Conservation (phyloP, 176 grass and related monocot genomes). For the Metroxylon sagu region DNA sequence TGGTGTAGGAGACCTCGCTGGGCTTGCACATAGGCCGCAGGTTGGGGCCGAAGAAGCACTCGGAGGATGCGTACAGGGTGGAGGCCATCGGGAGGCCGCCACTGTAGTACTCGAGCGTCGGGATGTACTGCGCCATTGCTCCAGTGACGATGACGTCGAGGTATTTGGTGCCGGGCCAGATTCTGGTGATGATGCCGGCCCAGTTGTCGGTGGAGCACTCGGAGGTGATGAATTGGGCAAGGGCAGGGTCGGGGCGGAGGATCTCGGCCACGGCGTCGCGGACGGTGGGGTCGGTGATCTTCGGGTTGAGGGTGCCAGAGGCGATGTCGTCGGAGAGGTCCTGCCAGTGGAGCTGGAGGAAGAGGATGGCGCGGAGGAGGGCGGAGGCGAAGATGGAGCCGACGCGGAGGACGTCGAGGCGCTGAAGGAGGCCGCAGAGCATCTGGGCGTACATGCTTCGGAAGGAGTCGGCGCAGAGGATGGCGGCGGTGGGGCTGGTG, state of each 20-base stretch:
- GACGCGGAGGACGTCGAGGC: slow-evolving; percentile 4
- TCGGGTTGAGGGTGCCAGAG: background rate
- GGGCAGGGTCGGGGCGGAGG: background rate
- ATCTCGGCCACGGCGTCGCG: slow-evolving; percentile 2
- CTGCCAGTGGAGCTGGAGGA: slow-evolving; percentile 17
- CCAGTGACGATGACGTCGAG: slow-evolving; percentile 17
- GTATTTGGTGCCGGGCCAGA: slow-evolving; percentile 15
- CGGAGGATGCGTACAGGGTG: slow-evolving; percentile 8
- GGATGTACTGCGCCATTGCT: slow-evolving; percentile 17
- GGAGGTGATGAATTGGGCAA: background rate
- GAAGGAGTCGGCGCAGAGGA: slow-evolving; percentile 12
- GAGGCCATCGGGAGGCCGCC: slow-evolving; percentile 8
- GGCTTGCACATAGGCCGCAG: slow-evolving; percentile 1
- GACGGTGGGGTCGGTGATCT: background rate
- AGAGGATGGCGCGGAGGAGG: slow-evolving; percentile 16
- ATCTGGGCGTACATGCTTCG: slow-evolving; percentile 19
- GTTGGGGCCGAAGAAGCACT: slow-evolving; percentile 8
- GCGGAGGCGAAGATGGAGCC: slow-evolving; percentile 16
- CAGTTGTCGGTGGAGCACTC: slow-evolving; percentile 6
- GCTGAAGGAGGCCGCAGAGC: slow-evolving; percentile 12
- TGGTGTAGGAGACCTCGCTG: slow-evolving; percentile 58
- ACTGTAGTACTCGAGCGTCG: slow-evolving; percentile 12
- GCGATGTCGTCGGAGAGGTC: slow-evolving; percentile 6
- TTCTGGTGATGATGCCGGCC: slow-evolving; percentile 8
- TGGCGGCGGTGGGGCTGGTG: slow-evolving; percentile 10